These are phyloP conservation scores for Xanthoconium stramineum DNA, from an alignment of 768 basidiomycete species.

Conservation along the genomic window DNA sequence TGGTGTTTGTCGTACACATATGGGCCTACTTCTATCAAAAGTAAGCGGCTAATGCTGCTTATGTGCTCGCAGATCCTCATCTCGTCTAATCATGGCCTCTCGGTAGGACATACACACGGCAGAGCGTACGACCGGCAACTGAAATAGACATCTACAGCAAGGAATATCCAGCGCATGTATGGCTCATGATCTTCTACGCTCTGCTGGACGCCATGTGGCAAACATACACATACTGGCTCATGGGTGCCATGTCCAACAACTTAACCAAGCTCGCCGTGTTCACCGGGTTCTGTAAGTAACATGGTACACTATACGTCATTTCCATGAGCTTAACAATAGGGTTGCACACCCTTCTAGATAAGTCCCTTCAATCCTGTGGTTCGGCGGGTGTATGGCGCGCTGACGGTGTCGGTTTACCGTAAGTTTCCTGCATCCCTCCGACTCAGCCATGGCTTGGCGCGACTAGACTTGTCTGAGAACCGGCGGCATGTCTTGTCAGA, in stretches of 20 bases:
- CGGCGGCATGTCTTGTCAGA: slow-evolving; percentile 10
- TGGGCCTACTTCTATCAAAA: slow-evolving; percentile 81
- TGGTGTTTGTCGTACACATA: slow-evolving; percentile 68
- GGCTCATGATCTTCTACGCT: slow-evolving; percentile 70
- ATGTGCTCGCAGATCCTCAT: neutral
- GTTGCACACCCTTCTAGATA: slow-evolving; percentile 41
- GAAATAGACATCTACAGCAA: slow-evolving; percentile 59
- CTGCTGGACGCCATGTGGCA: slow-evolving; percentile 85
- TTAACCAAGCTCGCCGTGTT: slow-evolving; percentile 78
- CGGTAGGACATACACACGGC: slow-evolving; percentile 52
- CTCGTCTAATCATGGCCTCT: neutral
- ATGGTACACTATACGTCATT: too few species aligned
- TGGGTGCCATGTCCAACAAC: slow-evolving; percentile 86
- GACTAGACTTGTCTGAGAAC: neutral
- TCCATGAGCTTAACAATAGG: neutral
- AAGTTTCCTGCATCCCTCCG: slow-evolving; percentile 26
- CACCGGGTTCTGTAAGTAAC: slow-evolving; percentile 69
- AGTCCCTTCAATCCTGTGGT: slow-evolving; percentile 73
- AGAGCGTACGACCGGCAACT: slow-evolving; percentile 34
- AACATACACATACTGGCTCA: slow-evolving; percentile 78
- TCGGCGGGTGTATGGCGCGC: slow-evolving; percentile 72
- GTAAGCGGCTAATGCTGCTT: slow-evolving; percentile 33
- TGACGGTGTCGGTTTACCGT: slow-evolving; percentile 64
- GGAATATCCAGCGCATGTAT: slow-evolving; percentile 53
- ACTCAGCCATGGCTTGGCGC: too few species aligned